phyloP scores from a whole-genome alignment of 306 rosid genomes.

The Cucumis sativus region Cucumber_9930_V3 NC_026659.2:8030001-8030500 shows the following conservation, averaged over 20 bases:
- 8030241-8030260: constrained; percentile 33
- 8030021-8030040: constrained; percentile 27
- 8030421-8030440: constrained; percentile 33
- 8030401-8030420: constrained; percentile 3
- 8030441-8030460: constrained; percentile 37
- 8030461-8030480: constrained; percentile 17
- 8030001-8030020: constrained; percentile 21
- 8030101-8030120: neutral
- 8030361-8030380: constrained; percentile 18
- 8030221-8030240: constrained; percentile 12
- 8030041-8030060: constrained; percentile 46
- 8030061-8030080: constrained; percentile 41
- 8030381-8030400: neutral
- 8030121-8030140: neutral
- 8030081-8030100: constrained; percentile 8
- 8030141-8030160: constrained; percentile 10
- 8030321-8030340: constrained; percentile 11
- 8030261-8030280: constrained; percentile 26
- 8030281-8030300: constrained; percentile 19
- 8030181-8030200: constrained; percentile 14
- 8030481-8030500: constrained; percentile 5
- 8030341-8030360: constrained; percentile 18
- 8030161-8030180: constrained; percentile 10
- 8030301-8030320: constrained; percentile 6
- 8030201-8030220: constrained; percentile 15